Base-by-base conservation (phyloP, 345 rosid species). In the Arabidopsis suecica region DNA sequence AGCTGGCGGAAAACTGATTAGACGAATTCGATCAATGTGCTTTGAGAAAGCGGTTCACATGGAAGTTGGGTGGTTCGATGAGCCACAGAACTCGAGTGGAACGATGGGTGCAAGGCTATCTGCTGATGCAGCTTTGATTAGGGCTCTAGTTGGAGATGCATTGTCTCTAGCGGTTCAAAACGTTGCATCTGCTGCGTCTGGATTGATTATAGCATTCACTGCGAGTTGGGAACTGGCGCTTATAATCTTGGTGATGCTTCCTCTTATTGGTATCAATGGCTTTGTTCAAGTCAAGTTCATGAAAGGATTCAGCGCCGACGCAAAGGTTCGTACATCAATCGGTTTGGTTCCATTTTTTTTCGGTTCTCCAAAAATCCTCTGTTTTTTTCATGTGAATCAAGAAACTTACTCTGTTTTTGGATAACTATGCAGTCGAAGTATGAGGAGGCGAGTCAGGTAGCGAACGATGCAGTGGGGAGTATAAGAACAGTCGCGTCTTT, bases 1-100 rank as follows among this genome's bases (percentile, higher is more conserved):
- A 13, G 93, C 98, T 6, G 91, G 97, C 11, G 74, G 87, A 32
- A 88, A 79, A 55, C 74, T 91, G 70, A 84, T 93, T 65, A 82
- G 78, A 42, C 49, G 97, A 42, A 84, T 91, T 1, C 71, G 92
- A 40, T 63, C 86, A 11, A 79, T 86, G 82, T 86, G 91, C 68
- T 93, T 90, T n/a, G 84, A 89, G 85, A 88, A 84, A 75, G 84
- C 84, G 9, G 86, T 91, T 58, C 80, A 75, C 65, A 89, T 88
- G 96, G 97, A 93, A 56, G 78, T 93, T 40, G 71, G 91, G 14
- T 93, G 97, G 97, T 93, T 93, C 40, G 96, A 93, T 71, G 88
- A 89, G 59, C 82, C 83, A 10, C 80, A 82, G 2, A 85, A 93
- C 80, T 89, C 97, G 0, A 91, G 91, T 22, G 96, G 98, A 64